Conservation (phyloP, 2,329 filamentous ascomycete genomes). For the Alternaria sp. region DNA sequence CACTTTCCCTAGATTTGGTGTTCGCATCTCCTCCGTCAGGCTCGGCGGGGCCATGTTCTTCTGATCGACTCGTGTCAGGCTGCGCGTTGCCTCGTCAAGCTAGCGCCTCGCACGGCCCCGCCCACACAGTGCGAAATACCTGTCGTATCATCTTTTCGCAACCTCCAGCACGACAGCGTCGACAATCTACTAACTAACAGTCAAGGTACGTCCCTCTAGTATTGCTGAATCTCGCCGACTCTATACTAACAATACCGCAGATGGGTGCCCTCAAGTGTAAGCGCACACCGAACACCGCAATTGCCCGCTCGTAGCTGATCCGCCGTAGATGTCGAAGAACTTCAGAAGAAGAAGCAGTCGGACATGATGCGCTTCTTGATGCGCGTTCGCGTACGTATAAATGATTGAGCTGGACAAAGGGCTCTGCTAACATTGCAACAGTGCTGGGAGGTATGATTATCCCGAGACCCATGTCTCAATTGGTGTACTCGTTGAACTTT, state of each 20-base stretch:
- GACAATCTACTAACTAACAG: constrained; percentile 44
- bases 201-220: constrained; percentile 37
- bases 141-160: constrained; percentile 18
- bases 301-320: constrained; percentile 48
- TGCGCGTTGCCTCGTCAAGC: neutral
- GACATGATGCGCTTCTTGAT: constrained; percentile 99
- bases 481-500: constrained; percentile 96
- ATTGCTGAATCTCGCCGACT: neutral
- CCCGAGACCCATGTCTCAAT: constrained; percentile 39
- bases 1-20: neutral
- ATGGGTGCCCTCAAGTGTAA: constrained; percentile 98
- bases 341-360: constrained; percentile 99
- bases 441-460: constrained; percentile 89
- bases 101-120: constrained; percentile 14
- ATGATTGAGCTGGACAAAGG: constrained; percentile 8
- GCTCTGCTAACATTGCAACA: constrained; percentile 40
- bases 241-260: constrained; percentile 53
- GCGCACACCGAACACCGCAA: constrained; percentile 9
- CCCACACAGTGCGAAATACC: constrained; percentile 34
- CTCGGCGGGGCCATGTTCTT: constrained; percentile 7
- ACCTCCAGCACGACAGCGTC: constrained; percentile 32
- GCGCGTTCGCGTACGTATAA: constrained; percentile 65
- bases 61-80: neutral
- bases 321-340: constrained; percentile 81
- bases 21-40: neutral